These are phyloP conservation scores for Alternaria atra DNA, from an alignment of 2,329 filamentous ascomycete genomes.

Conservation along the genomic window DNA sequence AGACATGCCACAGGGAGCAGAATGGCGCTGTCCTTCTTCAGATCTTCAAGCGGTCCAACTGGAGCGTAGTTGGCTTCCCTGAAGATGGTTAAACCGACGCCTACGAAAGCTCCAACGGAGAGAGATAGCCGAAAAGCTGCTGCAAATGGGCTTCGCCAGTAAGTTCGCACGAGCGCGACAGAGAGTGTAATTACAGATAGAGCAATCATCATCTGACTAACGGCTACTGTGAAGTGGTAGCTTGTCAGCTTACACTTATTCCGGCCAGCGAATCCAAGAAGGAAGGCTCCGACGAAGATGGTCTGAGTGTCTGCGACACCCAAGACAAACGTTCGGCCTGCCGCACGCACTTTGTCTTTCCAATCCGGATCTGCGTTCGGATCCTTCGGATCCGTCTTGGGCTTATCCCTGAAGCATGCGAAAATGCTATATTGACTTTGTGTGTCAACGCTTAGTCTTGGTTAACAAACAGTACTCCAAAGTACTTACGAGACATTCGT, in stretches of 20 bases:
- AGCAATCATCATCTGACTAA: background rate
- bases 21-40: too few species aligned
- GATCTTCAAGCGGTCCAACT: too few species aligned
- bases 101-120: background rate
- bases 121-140: background rate
- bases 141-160: background rate
- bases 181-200: background rate
- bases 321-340: background rate
- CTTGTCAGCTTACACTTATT: background rate
- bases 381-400: background rate
- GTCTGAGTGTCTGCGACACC: background rate
- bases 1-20: too few species aligned
- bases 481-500: too few species aligned
- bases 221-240: background rate
- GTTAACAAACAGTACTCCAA: too few species aligned
- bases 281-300: background rate
- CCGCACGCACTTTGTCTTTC: background rate
- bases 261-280: background rate
- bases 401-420: background rate
- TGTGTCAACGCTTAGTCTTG: too few species aligned
- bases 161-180: background rate
- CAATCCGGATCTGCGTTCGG: background rate
- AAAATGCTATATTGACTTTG: background rate
- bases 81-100: background rate
- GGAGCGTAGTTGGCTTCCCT: background rate